These are phyloP conservation scores for Schwanniomyces vanrijiae DNA, from an alignment of 805 yeast species.

Conservation along the genomic window DNA sequence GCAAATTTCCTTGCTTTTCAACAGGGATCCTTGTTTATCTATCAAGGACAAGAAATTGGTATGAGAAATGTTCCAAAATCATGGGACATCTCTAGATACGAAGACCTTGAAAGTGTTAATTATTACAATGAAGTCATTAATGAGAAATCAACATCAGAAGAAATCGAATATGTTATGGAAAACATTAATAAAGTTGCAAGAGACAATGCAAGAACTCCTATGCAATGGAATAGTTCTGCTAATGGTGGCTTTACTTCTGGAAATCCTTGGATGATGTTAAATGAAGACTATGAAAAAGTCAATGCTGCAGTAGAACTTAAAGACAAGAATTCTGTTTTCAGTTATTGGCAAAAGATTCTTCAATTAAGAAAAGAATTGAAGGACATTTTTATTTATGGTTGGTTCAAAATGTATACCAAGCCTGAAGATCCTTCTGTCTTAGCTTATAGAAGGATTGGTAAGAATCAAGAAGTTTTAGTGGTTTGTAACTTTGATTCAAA, in stretches of 20 bases:
- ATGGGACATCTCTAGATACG: slow-evolving; percentile 51
- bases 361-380: background rate
- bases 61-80: slow-evolving; percentile 47
- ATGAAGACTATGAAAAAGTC: slow-evolving; percentile 44
- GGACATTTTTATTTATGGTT: background rate
- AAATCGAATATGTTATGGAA: slow-evolving; percentile 20
- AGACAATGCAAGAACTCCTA: slow-evolving; percentile 57
- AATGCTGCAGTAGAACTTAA: background rate
- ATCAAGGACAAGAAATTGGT: slow-evolving; percentile 65
- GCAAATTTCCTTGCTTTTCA: slow-evolving; percentile 50
- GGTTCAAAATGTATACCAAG: slow-evolving; percentile 3
- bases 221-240: slow-evolving; percentile 50
- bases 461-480: background rate
- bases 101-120: slow-evolving; percentile 49
- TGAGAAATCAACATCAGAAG: slow-evolving; percentile 24
- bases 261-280: slow-evolving; percentile 54
- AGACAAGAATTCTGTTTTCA: background rate
- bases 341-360: background rate
- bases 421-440: background rate
- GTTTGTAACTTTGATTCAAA: slow-evolving; percentile 1
- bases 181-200: slow-evolving; percentile 42
- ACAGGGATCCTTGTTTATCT: slow-evolving; percentile 44
- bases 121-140: slow-evolving; percentile 24
- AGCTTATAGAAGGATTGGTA: background rate
- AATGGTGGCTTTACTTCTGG: slow-evolving; percentile 50